Conservation (phyloP, 768 basidiomycete genomes). For the Tylopilus rubrobrunneus region DNA sequence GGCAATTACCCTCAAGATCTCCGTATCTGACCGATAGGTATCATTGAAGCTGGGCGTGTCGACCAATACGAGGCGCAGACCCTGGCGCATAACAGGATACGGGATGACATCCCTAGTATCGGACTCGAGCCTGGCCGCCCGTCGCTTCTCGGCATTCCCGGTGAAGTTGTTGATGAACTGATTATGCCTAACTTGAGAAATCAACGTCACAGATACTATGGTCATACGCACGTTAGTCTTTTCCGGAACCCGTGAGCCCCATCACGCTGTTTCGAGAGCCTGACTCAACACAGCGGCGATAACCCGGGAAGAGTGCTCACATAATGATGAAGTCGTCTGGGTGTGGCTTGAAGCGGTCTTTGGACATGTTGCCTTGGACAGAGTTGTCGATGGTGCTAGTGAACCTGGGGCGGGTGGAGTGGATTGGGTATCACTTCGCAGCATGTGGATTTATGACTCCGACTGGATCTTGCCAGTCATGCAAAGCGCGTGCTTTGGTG, state of each 20-base stretch:
- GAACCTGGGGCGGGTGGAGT: no score
- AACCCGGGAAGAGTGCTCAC: not conserved
- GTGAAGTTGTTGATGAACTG: slow-evolving; percentile 17
- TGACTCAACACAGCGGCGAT: not conserved
- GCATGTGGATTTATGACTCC: no score
- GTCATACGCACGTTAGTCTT: not conserved
- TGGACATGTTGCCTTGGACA: not conserved
- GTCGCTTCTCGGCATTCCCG: no score
- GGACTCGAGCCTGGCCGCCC: slow-evolving; percentile 5
- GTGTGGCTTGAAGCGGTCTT: slow-evolving; percentile 5
- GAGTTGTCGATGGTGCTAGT: not conserved
- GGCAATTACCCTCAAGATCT: slow-evolving; percentile 11
- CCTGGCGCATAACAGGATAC: not conserved
- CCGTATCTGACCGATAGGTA: slow-evolving; percentile 12
- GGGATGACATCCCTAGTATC: slow-evolving; percentile 11
- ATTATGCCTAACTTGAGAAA: not conserved
- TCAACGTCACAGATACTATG: not conserved
- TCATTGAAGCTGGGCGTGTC: slow-evolving; percentile 22
- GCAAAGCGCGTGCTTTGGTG: no score
- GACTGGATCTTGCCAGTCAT: no score
- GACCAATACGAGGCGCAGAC: slow-evolving; percentile 11
- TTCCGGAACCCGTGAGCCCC: not conserved
- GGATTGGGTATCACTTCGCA: no score
- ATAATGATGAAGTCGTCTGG: slow-evolving; percentile 13
- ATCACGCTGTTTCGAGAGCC: no score